Percentiles rank a stretch among this genome's conserved stretches.
Conservation (phyloP, 2,329 filamentous ascomycete species). For the Penicillium sp. region DNA sequence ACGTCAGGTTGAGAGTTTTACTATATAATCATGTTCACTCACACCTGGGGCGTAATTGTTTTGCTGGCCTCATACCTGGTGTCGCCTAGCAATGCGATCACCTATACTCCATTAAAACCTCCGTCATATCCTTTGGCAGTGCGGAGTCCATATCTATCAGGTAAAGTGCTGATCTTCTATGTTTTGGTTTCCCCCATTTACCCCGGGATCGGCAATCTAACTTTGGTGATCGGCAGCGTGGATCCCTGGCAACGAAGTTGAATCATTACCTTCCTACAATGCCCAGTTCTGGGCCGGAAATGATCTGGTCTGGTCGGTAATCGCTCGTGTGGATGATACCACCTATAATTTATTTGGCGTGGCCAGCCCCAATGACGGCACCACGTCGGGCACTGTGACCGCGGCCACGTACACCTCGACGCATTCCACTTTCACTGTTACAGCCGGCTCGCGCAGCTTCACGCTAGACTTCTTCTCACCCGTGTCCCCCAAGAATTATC, state of each 20-base stretch:
- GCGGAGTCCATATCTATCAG: conserved; percentile 40
- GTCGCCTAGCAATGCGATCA: conserved; percentile 7
- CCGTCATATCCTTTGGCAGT: conserved; percentile 45
- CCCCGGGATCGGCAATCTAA: background rate
- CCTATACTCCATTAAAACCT: conserved; percentile 24
- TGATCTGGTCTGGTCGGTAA: conserved; percentile 38
- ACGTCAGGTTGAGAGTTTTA: background rate
- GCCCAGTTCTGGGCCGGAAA: conserved; percentile 44
- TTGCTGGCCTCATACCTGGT: conserved; percentile 8
- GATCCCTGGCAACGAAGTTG: conserved; percentile 38
- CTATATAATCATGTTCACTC: conserved; percentile 12
- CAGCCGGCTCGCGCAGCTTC: conserved; percentile 34
- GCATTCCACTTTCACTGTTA: conserved; percentile 38
- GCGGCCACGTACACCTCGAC: conserved; percentile 38
- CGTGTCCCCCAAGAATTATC: conserved; percentile 38
- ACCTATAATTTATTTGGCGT: conserved; percentile 43
- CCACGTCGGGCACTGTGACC: conserved; percentile 30
- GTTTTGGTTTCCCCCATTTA: background rate
- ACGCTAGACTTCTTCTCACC: conserved; percentile 45
- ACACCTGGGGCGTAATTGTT: conserved; percentile 2
- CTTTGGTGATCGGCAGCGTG: conserved; percentile 29
- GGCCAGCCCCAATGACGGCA: conserved; percentile 21
- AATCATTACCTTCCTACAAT: conserved; percentile 31
- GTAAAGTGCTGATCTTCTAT: conserved; percentile 14
- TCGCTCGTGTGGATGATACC: conserved; percentile 38